Conservation (phyloP, 2,329 filamentous ascomycete species). For the Botrytis pseudocinerea region DNA sequence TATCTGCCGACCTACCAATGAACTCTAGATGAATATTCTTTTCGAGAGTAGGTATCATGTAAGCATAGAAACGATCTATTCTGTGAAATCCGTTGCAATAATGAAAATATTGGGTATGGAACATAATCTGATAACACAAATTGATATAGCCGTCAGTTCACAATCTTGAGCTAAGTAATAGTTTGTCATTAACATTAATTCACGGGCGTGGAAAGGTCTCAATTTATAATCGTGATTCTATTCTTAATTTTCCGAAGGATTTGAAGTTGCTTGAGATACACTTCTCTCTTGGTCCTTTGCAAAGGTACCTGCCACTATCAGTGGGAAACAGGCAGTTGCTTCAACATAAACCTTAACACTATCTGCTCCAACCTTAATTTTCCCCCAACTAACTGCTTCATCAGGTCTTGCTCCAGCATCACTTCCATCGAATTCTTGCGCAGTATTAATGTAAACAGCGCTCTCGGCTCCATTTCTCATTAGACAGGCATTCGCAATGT, state of each 20-base stretch:
- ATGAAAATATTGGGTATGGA: too few species aligned
- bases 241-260: neutral
- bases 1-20: neutral
- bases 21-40: too few species aligned
- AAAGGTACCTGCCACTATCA: slow-evolving; percentile 68
- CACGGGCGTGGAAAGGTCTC: neutral
- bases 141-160: neutral
- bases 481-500: slow-evolving; percentile 94
- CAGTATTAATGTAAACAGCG: slow-evolving; percentile 97
- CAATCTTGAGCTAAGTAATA: neutral
- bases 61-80: neutral
- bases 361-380: slow-evolving; percentile 87
- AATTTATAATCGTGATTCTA: neutral
- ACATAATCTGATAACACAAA: neutral
- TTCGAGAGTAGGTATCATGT: neutral
- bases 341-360: slow-evolving; percentile 83
- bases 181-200: neutral
- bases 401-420: slow-evolving; percentile 94
- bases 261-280: neutral
- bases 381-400: slow-evolving; percentile 97
- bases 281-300: slow-evolving; percentile 47
- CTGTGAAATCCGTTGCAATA: too few species aligned
- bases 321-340: slow-evolving; percentile 64
- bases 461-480: slow-evolving; percentile 98
- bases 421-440: slow-evolving; percentile 94